Base-by-base conservation (phyloP, 2,329 filamentous ascomycete species). In the Talaromyces sp. region DNA sequence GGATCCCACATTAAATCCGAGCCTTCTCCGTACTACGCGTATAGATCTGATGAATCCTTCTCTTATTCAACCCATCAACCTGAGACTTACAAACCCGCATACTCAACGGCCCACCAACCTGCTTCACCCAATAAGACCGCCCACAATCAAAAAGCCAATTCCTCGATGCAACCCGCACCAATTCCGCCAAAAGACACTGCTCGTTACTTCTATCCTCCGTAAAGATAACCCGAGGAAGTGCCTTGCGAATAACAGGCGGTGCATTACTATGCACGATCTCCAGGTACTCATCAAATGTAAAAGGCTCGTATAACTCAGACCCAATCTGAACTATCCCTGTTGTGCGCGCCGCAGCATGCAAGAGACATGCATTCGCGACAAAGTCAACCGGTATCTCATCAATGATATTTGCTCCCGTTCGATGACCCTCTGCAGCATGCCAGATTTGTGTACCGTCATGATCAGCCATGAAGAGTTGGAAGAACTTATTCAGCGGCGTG, bases 381-480 rank as follows among this genome's bases (percentile, higher is more conserved):
- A 70, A 65, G 36, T 70, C 68, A 3, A 70, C 68, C 0, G 68
- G 68, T 2, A 70, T 65, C 49, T 70, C 68, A 30, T 70, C 68
- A 8, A 70, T 48, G 29, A 68, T 63, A 32, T 70, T 70, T 17
- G 61, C 56, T 3, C 66, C 68, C 8, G 57, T 65, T 4, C 56
- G 56, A 30, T 65, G 65, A 1, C 68, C 68, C 24, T 63, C 47
- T 3, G 68, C 57, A 0, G 67, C 61, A 39, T 69, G 66, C 68
- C 68, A 70, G 11, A 66, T 47, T 39, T 70, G 68, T 3, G 63
- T 65, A 3, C 49, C 46, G 3, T 64, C 64, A 0, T 46, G 58
- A 19, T 69, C 67, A 1, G 58, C 55, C 43, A 69, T 55, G 39
- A 61, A 64, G 10, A 62, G 52, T 19, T 60, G 57, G 30, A 64